Percentiles rank a stretch among this genome's conserved stretches.
Evolutionary conservation across 1,284 basidiomycete species (phyloP).

Genomic region (Trichosporon faecale): DNA sequence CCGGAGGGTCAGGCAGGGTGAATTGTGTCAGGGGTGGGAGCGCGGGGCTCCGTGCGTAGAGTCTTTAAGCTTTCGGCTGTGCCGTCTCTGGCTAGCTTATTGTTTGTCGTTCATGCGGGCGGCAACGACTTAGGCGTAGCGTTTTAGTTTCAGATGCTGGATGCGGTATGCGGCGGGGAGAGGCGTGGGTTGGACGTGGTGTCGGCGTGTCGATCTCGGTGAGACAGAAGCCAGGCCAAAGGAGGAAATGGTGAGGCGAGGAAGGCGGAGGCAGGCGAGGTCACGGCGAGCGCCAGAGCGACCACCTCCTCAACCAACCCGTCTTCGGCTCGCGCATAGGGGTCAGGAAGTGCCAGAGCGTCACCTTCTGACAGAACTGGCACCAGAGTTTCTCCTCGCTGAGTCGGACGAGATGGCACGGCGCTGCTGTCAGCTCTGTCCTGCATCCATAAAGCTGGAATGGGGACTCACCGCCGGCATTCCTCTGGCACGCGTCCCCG

Average conservation of each 20-base stretch:
- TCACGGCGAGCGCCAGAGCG: neutral
- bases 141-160: too few species aligned
- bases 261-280: too few species aligned
- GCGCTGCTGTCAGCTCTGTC: neutral
- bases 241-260: too few species aligned
- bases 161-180: too few species aligned
- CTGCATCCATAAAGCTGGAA: neutral
- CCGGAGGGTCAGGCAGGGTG: neutral
- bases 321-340: neutral
- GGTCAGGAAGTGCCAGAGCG: neutral
- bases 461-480: neutral
- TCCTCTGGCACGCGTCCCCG: neutral
- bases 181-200: neutral
- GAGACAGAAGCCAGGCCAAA: neutral
- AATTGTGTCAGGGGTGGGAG: neutral
- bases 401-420: neutral
- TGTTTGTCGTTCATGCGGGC: too few species aligned
- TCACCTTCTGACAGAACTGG: neutral
- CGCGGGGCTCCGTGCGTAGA: neutral
- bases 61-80: neutral
- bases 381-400: neutral
- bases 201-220: neutral
- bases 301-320: neutral
- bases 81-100: neutral
- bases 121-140: too few species aligned